Conservation (phyloP, 176 grass and related monocot species). For the Bromus sterilis region DNA sequence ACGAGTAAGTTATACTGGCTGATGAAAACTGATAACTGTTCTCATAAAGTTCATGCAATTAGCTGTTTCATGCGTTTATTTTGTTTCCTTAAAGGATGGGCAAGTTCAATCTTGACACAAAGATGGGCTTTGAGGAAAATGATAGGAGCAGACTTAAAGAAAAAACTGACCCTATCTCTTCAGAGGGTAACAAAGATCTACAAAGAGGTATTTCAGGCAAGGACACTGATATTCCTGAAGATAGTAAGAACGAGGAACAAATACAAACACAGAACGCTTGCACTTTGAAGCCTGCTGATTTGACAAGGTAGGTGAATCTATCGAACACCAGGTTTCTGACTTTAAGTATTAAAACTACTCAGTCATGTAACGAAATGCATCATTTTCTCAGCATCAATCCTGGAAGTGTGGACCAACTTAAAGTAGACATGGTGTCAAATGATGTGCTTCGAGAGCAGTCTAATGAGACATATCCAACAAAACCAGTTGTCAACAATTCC, state of each 20-base stretch:
- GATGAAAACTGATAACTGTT: conserved; percentile 1
- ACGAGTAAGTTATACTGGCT: conserved; percentile 60
- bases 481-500: conserved; percentile 19
- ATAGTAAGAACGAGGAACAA: conserved; percentile 28
- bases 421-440: neutral
- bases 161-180: conserved; percentile 4
- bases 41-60: conserved; percentile 2
- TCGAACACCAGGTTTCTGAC: neutral
- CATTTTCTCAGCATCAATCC: conserved; percentile 12
- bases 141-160: conserved; percentile 17
- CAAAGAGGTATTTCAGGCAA: conserved; percentile 32
- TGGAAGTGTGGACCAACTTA: conserved; percentile 23
- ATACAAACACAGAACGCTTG: conserved; percentile 33
- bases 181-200: conserved; percentile 38
- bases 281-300: conserved; percentile 37
- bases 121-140: conserved; percentile 47
- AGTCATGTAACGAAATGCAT: conserved; percentile 30
- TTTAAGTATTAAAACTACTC: neutral
- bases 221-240: conserved; percentile 26
- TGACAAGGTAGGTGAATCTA: conserved; percentile 16
- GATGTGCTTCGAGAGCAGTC: conserved; percentile 17
- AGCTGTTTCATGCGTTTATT: conserved; percentile 27
- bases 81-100: conserved; percentile 55
- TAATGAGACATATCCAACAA: conserved; percentile 27
- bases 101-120: conserved; percentile 66